Evolutionary conservation across 1,139 yeast genomes (phyloP).

Genomic region (Martiniozyma asiatica): DNA sequence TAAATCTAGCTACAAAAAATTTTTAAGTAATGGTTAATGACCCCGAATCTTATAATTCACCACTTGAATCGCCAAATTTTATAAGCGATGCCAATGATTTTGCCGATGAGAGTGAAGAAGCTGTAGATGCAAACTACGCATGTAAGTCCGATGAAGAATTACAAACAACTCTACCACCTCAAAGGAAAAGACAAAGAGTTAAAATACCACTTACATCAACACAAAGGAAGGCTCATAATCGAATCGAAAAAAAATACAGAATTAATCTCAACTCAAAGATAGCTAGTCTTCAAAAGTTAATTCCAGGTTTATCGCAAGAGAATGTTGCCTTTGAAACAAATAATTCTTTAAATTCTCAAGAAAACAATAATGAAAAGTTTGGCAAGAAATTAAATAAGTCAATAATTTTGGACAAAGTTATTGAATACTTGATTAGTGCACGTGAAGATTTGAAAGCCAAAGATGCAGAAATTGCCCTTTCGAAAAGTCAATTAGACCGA

Average conservation of each 20-base stretch:
- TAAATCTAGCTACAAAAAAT: no score
- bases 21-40: no score
- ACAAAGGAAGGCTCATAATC: slow-evolving; percentile 62
- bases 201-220: slow-evolving; percentile 20
- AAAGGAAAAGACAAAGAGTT: slow-evolving; percentile 5
- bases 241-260: slow-evolving; percentile 56
- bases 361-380: not conserved
- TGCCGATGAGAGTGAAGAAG: no score
- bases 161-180: no score
- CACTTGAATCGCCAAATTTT: no score
- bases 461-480: not conserved
- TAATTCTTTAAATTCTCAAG: no score
- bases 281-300: slow-evolving; percentile 47
- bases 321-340: slow-evolving; percentile 45
- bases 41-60: no score
- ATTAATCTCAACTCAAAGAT: slow-evolving; percentile 62
- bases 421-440: slow-evolving; percentile 39
- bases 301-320: slow-evolving; percentile 49
- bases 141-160: no score
- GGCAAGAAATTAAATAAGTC: slow-evolving; percentile 40
- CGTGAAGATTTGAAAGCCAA: slow-evolving; percentile 30
- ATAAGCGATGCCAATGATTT: no score
- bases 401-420: slow-evolving; percentile 53
- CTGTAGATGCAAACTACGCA: no score
- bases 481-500: no score